Conservation (phyloP, 345 rosid species). For the Pistacia atlantica region DNA sequence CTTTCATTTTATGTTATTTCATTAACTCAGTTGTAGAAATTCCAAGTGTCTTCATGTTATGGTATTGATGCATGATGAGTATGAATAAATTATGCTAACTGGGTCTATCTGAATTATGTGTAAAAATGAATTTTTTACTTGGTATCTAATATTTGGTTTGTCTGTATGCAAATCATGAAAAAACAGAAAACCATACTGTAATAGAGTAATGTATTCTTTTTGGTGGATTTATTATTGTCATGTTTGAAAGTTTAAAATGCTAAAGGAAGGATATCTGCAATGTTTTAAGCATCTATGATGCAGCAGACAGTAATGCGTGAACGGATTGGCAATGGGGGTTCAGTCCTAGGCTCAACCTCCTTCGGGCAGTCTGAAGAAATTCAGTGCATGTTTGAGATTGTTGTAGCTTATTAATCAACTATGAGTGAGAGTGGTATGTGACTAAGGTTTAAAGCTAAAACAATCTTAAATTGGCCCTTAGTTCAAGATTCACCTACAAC, state of each 20-base stretch:
- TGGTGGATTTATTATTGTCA: neutral
- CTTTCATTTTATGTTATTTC: no score
- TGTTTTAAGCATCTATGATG: neutral
- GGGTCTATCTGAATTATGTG: no score
- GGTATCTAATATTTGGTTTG: no score
- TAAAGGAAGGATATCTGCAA: neutral
- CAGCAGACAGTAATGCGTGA: conserved; percentile 25
- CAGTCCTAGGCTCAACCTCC: conserved; percentile 24
- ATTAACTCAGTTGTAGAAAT: no score
- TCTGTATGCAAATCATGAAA: no score
- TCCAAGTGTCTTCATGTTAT: no score
- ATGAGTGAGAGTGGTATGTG: no score
- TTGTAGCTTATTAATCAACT: no score
- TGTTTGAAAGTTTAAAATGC: neutral
- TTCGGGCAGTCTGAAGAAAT: conserved; percentile 27
- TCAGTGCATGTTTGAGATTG: neutral
- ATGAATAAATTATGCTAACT: neutral
- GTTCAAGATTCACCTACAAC: no score
- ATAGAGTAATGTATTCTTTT: neutral
- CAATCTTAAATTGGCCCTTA: no score
- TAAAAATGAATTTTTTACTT: neutral
- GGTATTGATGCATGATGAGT: no score
- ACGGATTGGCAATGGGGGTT: conserved; percentile 19
- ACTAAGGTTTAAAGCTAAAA: no score
- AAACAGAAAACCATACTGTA: neutral